Percentiles rank a stretch among this genome's conserved stretches.
phyloP scores from a whole-genome alignment of 495 filamentous ascomycete species.

The Aspergillus biplanus region DNA sequence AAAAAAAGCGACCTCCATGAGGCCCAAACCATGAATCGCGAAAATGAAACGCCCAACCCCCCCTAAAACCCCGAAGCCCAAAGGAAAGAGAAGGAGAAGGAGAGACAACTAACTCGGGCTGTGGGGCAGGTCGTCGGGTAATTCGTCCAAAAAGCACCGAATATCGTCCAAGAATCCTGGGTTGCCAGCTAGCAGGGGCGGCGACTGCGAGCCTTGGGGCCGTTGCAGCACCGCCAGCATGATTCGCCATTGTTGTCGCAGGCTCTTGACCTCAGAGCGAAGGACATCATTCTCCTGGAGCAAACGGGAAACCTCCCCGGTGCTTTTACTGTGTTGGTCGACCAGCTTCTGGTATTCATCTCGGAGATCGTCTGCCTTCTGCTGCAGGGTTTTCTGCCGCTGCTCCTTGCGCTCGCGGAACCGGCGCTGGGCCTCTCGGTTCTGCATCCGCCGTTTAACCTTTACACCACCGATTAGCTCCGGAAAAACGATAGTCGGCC shows the following conservation, averaged over 20 bases:
- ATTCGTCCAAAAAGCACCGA: background rate
- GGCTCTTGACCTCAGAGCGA: slow-evolving; percentile 9
- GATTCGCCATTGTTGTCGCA: slow-evolving; percentile 13
- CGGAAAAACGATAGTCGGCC: background rate
- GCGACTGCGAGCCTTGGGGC: slow-evolving; percentile 1
- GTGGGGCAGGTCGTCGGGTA: slow-evolving; percentile 10
- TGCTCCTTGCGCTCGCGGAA: slow-evolving; percentile 20
- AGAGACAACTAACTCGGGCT: slow-evolving; percentile 9
- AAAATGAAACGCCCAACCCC: background rate
- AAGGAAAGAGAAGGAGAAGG: background rate
- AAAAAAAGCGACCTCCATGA: too few relatives aligned
- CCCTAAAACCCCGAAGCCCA: too few relatives aligned
- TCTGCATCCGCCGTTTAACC: slow-evolving; percentile 11
- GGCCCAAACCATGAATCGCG: background rate
- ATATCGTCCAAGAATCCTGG: background rate
- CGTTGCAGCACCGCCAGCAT: slow-evolving; percentile 9
- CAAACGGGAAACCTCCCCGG: slow-evolving; percentile 8
- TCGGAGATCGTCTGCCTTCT: slow-evolving; percentile 9
- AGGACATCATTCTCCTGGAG: slow-evolving; percentile 14
- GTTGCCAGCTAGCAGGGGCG: background rate
- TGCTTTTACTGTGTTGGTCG: background rate
- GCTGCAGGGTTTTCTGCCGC: slow-evolving; percentile 11
- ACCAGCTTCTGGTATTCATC: slow-evolving; percentile 1
- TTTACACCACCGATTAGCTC: background rate
- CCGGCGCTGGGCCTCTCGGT: slow-evolving; percentile 16